Base-by-base conservation (phyloP, 2,329 filamentous ascomycete species). In the Exophiala spinifera region DNA sequence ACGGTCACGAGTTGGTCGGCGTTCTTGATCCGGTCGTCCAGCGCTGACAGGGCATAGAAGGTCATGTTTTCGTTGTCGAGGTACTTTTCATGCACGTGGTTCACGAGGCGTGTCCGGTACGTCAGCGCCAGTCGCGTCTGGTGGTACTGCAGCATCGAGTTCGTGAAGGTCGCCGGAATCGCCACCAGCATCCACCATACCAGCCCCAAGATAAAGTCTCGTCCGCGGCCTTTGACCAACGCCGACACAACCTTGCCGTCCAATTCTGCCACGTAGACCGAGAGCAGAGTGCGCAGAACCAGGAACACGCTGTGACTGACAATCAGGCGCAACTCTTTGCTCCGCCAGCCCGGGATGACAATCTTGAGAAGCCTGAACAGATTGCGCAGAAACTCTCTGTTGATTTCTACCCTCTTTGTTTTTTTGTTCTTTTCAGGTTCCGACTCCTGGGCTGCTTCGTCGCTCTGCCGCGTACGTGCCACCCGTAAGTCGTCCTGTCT, bases 131-230 rank as follows among this genome's bases (percentile, higher is more conserved):
- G 82, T 69, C 95, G 91, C 67, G 91, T 95, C 76, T 99, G 94
- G 68, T 99, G 94, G 70, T 96, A 97, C 21, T 91, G 95, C 40
- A 97, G 80, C 94, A 99, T 99, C 0, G 91, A 96, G 72, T 99
- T 99, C 37, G 94, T 99, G 70, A 97, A 96, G 0, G 94, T 97
- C 1, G 94, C 94, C 8, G 94, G 94, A 14, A 99, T 81, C 21
- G 94, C 92, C 62, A 99, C 94, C 51, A 92, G 71, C 94, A 99
- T 99, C 94, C 94, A 99, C 91, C 92, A 96, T 4, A 95, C 82
- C 64, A 99, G 85, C 0, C 90, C 85, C 63, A 86, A 85, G 64
- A 97, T 68, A 63, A 99, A 99, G 62, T 95, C 91, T 70, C 84
- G 89, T 14, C 92, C 94, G 63, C 87, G 94, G 1, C 94, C 94